A percentile compares a stretch with the other conserved stretches of the same genome.
phyloP scores from a whole-genome alignment of 192 early-diverging fungal species.

The Chytriomyces sp. region DNA sequence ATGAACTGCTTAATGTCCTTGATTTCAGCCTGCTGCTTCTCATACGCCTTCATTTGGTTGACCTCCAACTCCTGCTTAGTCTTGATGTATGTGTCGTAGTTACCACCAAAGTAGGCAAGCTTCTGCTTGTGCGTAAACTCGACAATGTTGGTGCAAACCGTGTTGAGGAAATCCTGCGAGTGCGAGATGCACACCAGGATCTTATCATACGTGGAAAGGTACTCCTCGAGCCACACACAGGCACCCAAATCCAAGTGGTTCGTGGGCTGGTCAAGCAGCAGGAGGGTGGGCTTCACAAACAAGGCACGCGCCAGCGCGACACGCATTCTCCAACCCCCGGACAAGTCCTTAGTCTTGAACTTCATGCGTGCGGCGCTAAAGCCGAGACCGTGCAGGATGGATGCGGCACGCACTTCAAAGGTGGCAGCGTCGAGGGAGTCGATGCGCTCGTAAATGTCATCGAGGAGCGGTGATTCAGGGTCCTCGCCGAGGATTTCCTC shows the following conservation, averaged over 20 bases:
- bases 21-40: constrained; percentile 99
- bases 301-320: constrained; percentile 95
- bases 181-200: constrained; percentile 89
- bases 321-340: constrained; percentile 99
- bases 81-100: constrained; percentile 95
- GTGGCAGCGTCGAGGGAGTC: constrained; percentile 89
- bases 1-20: constrained; percentile 99
- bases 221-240: constrained; percentile 84
- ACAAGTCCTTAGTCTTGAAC: constrained; percentile 93
- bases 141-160: constrained; percentile 95
- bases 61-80: constrained; percentile 93
- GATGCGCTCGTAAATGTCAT: constrained; percentile 97
- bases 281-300: constrained; percentile 85
- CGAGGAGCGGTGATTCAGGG: constrained; percentile 84
- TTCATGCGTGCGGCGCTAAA: constrained; percentile 87
- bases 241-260: constrained; percentile 92
- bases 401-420: constrained; percentile 90
- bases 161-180: constrained; percentile 95
- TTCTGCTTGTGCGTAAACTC: constrained; percentile 88
- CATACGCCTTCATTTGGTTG: constrained; percentile 99
- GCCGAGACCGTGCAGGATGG: constrained; percentile 91
- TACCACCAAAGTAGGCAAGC: constrained; percentile 94
- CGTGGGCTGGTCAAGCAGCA: constrained; percentile 67
- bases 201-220: constrained; percentile 75
- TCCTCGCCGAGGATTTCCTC: constrained; percentile 86